Conservation (phyloP, 1,139 yeast species). For the Pichia kudriavzevii region DNA sequence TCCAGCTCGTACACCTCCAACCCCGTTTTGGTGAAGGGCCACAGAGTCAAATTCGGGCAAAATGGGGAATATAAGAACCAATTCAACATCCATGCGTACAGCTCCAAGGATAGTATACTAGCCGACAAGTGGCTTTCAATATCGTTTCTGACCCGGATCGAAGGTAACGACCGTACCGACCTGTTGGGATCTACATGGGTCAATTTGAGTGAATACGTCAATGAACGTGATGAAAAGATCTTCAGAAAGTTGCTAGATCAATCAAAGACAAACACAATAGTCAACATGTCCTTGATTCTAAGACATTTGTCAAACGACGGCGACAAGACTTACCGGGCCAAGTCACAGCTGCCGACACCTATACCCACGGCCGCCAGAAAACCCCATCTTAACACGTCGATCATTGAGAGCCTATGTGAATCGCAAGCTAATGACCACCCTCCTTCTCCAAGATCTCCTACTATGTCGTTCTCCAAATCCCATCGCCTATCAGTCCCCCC, state of each 20-base stretch:
- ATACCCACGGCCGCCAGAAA: no score
- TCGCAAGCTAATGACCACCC: no score
- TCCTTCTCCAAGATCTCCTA: no score
- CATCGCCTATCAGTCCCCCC: no score
- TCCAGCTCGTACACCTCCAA: constrained; percentile 29
- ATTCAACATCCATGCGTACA: constrained; percentile 33
- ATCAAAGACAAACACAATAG: constrained; percentile 75
- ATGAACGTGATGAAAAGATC: constrained; percentile 43
- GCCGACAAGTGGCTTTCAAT: constrained; percentile 31
- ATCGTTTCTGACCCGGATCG: constrained; percentile 32
- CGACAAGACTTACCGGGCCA: constrained; percentile 2
- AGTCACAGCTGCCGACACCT: background rate
- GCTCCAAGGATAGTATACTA: constrained; percentile 24
- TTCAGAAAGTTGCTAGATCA: constrained; percentile 64
- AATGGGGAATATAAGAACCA: constrained; percentile 19
- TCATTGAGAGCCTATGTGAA: no score
- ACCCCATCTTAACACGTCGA: no score
- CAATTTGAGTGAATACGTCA: constrained; percentile 67
- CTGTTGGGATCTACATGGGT: constrained; percentile 60
- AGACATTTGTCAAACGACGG: constrained; percentile 12
- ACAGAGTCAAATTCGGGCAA: constrained; percentile 42
- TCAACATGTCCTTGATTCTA: constrained; percentile 38
- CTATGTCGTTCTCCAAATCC: no score
- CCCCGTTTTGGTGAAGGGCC: constrained; percentile 34
- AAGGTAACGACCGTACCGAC: constrained; percentile 30